Conservation (phyloP, 208 protist species). For the Wallacemonas sp. region DNA sequence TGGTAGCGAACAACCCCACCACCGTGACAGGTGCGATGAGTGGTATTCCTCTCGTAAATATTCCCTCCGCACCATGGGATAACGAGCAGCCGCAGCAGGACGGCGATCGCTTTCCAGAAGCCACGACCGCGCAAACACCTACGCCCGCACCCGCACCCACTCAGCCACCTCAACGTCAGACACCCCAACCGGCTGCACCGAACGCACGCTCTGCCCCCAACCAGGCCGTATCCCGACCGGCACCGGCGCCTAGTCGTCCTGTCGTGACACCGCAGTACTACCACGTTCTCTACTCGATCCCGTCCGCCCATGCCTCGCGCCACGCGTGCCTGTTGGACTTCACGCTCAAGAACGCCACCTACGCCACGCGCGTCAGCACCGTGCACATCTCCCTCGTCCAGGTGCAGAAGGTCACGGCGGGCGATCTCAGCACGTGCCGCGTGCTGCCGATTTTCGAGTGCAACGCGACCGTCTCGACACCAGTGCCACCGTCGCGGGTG, state of each 20-base stretch:
- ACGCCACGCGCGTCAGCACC: not conserved
- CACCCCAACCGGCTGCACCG: not conserved
- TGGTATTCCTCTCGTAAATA: conserved; percentile 1
- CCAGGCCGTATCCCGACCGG: not conserved
- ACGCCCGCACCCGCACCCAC: not conserved
- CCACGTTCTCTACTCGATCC: not conserved
- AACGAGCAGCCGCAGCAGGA: not conserved
- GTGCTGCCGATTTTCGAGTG: not conserved
- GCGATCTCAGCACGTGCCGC: not conserved
- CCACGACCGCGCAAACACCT: not conserved
- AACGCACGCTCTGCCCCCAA: not conserved
- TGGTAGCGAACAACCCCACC: not conserved
- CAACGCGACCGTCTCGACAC: not conserved
- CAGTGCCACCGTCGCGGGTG: not conserved
- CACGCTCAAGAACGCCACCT: not conserved
- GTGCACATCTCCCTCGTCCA: not conserved
- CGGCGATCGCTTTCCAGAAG: not conserved
- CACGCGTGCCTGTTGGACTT: not conserved
- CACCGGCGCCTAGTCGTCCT: not conserved
- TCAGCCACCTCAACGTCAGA: too few relatives aligned
- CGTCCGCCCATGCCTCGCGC: not conserved
- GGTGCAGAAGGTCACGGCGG: not conserved
- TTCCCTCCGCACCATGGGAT: not conserved
- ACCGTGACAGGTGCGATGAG: not conserved
- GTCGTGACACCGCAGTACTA: not conserved